Percentiles rank a stretch among this genome's conserved stretches.
These are phyloP conservation scores for Rhodosorus marinus DNA, from an alignment of 23 red algal genomes.

Conservation along the genomic window DNA sequence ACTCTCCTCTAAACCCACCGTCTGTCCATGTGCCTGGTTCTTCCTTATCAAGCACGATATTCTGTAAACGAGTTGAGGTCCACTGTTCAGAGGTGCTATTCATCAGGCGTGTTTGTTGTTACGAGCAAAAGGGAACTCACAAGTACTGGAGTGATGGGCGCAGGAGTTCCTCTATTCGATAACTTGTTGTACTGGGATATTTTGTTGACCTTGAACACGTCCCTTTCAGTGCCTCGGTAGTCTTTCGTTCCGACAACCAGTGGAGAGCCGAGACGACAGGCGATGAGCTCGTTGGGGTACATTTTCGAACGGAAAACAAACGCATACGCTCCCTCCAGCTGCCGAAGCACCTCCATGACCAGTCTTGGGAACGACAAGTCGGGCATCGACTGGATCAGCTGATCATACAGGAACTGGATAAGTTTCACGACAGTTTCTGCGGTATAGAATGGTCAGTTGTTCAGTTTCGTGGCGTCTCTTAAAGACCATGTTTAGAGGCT, in stretches of 20 bases:
- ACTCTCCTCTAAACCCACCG: conserved; percentile 5
- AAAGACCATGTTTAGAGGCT: too few relatives aligned
- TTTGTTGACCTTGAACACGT: background rate
- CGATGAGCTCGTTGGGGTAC: conserved; percentile 71
- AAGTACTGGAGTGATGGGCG: background rate
- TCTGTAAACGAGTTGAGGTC: too few relatives aligned
- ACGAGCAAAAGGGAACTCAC: too few relatives aligned
- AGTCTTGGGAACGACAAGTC: conserved; percentile 54
- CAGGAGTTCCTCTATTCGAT: background rate
- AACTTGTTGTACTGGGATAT: background rate
- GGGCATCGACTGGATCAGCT: conserved; percentile 26
- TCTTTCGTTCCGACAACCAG: conserved; percentile 78
- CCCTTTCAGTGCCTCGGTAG: background rate
- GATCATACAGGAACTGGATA: conserved; percentile 58
- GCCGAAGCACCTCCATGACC: conserved; percentile 84
- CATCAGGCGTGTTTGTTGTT: too few relatives aligned
- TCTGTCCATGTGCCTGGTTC: background rate
- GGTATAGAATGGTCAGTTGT: too few relatives aligned
- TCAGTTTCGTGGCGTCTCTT: too few relatives aligned
- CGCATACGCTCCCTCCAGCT: conserved; percentile 85
- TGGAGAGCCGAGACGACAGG: conserved; percentile 84
- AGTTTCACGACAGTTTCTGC: conserved; percentile 84
- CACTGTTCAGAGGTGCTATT: too few relatives aligned
- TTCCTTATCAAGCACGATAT: background rate
- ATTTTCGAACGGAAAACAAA: conserved; percentile 44